phyloP scores from a whole-genome alignment of 495 filamentous ascomycete species.

The Lindgomyces ingoldianus region DNA sequence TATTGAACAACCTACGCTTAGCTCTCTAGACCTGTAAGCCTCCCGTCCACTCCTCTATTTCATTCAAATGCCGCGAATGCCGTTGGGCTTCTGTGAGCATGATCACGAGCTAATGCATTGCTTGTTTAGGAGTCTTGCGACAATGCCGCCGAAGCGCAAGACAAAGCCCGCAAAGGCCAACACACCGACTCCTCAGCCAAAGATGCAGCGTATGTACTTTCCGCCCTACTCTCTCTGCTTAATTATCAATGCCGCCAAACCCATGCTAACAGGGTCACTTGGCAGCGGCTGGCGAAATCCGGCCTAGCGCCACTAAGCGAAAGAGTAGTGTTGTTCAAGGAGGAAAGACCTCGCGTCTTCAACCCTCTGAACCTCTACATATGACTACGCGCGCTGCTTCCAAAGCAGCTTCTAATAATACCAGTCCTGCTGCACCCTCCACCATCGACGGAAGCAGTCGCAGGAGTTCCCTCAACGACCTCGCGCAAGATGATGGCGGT shows the following conservation, averaged over 20 bases:
- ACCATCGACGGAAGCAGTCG: conserved; percentile 34
- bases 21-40: neutral
- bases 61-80: neutral
- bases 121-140: neutral
- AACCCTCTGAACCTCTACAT: conserved; percentile 41
- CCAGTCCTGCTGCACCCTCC: conserved; percentile 33
- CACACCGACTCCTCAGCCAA: neutral
- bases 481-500: conserved; percentile 9
- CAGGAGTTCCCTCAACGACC: conserved; percentile 33
- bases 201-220: conserved; percentile 12
- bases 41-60: neutral
- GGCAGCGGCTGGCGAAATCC: conserved; percentile 8
- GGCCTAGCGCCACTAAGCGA: conserved; percentile 34
- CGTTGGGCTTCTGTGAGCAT: neutral
- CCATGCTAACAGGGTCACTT: conserved; percentile 17
- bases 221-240: neutral
- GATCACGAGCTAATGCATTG: conserved; percentile 27
- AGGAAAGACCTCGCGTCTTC: conserved; percentile 36
- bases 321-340: conserved; percentile 17
- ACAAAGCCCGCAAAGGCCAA: conserved; percentile 18
- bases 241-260: neutral
- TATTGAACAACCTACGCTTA: neutral
- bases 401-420: conserved; percentile 36
- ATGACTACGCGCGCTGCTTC: conserved; percentile 42
- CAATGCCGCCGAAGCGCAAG: conserved; percentile 37